Conservation (phyloP, 2,329 filamentous ascomycete species). For the Botrytis aclada region DNA sequence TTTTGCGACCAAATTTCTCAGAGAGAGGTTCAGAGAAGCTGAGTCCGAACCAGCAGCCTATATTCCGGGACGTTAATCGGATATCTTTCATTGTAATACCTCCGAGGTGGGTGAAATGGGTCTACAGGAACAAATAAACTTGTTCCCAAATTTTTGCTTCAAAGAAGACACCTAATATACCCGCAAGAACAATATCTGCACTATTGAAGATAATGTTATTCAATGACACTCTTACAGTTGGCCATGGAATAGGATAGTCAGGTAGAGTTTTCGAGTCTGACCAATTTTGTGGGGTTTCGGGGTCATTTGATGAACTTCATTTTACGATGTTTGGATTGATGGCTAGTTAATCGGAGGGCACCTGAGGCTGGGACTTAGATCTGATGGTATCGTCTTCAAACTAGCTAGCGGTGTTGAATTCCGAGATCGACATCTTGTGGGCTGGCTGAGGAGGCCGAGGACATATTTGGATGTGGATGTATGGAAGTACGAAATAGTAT, state of each 20-base stretch:
- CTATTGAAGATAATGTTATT: slow-evolving; percentile 31
- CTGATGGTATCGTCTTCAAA: background rate
- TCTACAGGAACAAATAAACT: background rate
- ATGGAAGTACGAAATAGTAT: background rate
- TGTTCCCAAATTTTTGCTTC: slow-evolving; percentile 60
- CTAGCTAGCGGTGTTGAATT: background rate
- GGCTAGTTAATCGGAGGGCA: background rate
- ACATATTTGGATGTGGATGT: background rate
- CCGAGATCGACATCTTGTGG: background rate
- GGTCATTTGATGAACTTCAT: slow-evolving; percentile 6
- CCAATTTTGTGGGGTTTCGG: slow-evolving; percentile 20
- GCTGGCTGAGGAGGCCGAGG: background rate
- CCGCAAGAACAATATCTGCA: slow-evolving; percentile 22
- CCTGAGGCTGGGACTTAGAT: background rate
- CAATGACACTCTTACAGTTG: slow-evolving; percentile 20
- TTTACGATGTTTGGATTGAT: slow-evolving; percentile 6
- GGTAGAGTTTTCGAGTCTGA: slow-evolving; percentile 25
- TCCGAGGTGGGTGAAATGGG: background rate
- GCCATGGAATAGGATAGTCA: slow-evolving; percentile 20
- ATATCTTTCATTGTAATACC: background rate
- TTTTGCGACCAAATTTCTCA: slow-evolving; percentile 48
- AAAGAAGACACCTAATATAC: slow-evolving; percentile 23
- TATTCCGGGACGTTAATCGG: slow-evolving; percentile 24
- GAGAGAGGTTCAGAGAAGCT: slow-evolving; percentile 43
- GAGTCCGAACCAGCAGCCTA: background rate